Base-by-base conservation (phyloP, 2,329 filamentous ascomycete genomes). In the Arthroderma uncinatum region DNA sequence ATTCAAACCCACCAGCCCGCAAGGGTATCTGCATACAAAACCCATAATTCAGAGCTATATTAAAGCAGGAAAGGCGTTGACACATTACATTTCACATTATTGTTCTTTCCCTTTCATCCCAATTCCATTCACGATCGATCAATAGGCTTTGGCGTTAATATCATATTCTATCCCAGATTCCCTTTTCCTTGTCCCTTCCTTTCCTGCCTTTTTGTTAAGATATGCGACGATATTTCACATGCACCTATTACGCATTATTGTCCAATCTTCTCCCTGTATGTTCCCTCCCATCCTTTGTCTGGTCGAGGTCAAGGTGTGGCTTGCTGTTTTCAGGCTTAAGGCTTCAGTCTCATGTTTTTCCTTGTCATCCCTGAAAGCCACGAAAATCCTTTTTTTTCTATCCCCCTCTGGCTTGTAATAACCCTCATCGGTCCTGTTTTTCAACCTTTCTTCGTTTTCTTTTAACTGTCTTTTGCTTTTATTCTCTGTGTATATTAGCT, bases 401-500 rank as follows among this genome's bases (percentile, higher is more conserved):
- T 42, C n/a, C 5, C 19, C 39, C 5, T 42, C 39, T 42, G 9
- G 39, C 47, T 16, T 50, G 47, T 50, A 50, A 50, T 50, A 50
- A 50, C 25, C 28, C 23, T 19, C 28, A 5, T 34, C 33, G 33
- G 33, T 12, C 33, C 33, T n/a, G n/a, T n/a, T n/a, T n/a, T 19
- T 42, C 39, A 9, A 8, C 25, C 21, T 19, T 33, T 33, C 25
- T 30, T n/a, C n/a, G 12, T 14, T 30, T 50, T 30, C 47, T 33
- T 53, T 37, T 25, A 23, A 23, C 50, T 53, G 21, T 36, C 50
- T 53, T 7, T 47, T 47, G 25, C 30, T 53, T 53, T 37, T 36
- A 53, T 36, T 39, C n/a, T 21, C 33, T 53, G 50, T 53, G 50
- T 53, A 53, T 53, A 53, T 53, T 53, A 53, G 36, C 36, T 53